Conservation (phyloP, 805 yeast genomes). For the Phaffomyces antillensis region DNA sequence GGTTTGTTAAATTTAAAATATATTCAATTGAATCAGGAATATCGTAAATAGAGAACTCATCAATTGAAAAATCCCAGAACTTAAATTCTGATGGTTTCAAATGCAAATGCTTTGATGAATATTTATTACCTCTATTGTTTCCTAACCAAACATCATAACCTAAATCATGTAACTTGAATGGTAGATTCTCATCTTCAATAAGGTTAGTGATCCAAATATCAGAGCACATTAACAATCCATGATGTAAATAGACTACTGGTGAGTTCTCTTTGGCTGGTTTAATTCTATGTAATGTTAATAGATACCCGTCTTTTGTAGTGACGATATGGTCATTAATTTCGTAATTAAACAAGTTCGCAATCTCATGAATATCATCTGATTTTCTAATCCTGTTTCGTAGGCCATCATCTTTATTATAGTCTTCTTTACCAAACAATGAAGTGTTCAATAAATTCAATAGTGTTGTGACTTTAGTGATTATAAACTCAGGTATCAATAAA, state of each 20-base stretch:
- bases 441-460: slow-evolving; percentile 1
- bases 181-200: slow-evolving; percentile 49
- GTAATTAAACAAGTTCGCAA: slow-evolving; percentile 65
- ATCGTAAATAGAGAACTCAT: slow-evolving; percentile 87
- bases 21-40: slow-evolving; percentile 80
- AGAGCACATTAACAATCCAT: slow-evolving; percentile 84
- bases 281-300: slow-evolving; percentile 70
- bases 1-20: slow-evolving; percentile 46
- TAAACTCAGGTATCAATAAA: slow-evolving; percentile 34
- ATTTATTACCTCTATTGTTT: slow-evolving; percentile 87
- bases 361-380: slow-evolving; percentile 51
- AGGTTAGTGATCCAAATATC: slow-evolving; percentile 68
- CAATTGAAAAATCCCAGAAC: slow-evolving; percentile 89
- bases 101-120: slow-evolving; percentile 39
- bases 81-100: slow-evolving; percentile 26
- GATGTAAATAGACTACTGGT: slow-evolving; percentile 76
- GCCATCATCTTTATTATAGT: slow-evolving; percentile 11
- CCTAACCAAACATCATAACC: slow-evolving; percentile 97
- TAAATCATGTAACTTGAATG: slow-evolving; percentile 63
- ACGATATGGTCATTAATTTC: slow-evolving; percentile 71
- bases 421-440: slow-evolving; percentile 1
- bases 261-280: slow-evolving; percentile 31
- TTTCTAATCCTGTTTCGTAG: slow-evolving; percentile 32
- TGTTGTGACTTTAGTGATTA: slow-evolving; percentile 32
- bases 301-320: slow-evolving; percentile 67